These are phyloP conservation scores for Allantophomopsis cytisporea DNA, from an alignment of 2,329 filamentous ascomycete species.

Conservation along the genomic window DNA sequence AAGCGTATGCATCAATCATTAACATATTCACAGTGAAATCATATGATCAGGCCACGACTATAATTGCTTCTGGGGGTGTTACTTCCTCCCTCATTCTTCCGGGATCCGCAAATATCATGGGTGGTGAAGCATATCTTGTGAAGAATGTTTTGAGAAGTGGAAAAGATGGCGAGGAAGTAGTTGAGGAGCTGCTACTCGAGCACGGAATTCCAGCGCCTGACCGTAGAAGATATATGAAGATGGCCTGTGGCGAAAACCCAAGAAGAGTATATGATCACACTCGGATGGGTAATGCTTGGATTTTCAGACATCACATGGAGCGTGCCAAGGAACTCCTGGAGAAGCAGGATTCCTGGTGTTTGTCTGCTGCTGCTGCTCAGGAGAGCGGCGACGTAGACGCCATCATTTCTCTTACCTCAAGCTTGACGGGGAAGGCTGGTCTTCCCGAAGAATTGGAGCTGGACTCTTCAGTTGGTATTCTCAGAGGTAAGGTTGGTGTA, in stretches of 20 bases:
- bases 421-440: slow-evolving; percentile 4
- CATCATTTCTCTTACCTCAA: slow-evolving; percentile 7
- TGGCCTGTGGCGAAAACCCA: slow-evolving; percentile 33
- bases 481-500: slow-evolving; percentile 25
- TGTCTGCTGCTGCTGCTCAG: slow-evolving; percentile 10
- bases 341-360: slow-evolving; percentile 22
- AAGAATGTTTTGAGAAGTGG: slow-evolving; percentile 25
- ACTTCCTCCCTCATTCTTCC: slow-evolving; percentile 31
- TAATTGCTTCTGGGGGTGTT: slow-evolving; percentile 28
- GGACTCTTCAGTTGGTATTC: slow-evolving; percentile 24
- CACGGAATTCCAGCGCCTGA: slow-evolving; percentile 19
- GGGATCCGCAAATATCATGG: slow-evolving; percentile 28
- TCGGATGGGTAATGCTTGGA: slow-evolving; percentile 25
- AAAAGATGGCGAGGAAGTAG: slow-evolving; percentile 20
- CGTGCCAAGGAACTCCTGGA: slow-evolving; percentile 20
- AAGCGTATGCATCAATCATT: too few species aligned
- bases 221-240: slow-evolving; percentile 26
- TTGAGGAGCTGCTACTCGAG: slow-evolving; percentile 27
- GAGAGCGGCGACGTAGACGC: slow-evolving; percentile 8
- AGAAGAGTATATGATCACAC: slow-evolving; percentile 22
- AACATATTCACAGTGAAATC: slow-evolving; percentile 18
- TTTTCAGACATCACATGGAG: slow-evolving; percentile 24
- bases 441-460: slow-evolving; percentile 22
- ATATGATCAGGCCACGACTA: slow-evolving; percentile 21
- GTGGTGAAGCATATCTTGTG: slow-evolving; percentile 27